A percentile compares a stretch with the other conserved stretches of the same genome.
Evolutionary conservation across 2,329 filamentous ascomycete species (phyloP).

Genomic region (Microcyclospora tardicrescens): DNA sequence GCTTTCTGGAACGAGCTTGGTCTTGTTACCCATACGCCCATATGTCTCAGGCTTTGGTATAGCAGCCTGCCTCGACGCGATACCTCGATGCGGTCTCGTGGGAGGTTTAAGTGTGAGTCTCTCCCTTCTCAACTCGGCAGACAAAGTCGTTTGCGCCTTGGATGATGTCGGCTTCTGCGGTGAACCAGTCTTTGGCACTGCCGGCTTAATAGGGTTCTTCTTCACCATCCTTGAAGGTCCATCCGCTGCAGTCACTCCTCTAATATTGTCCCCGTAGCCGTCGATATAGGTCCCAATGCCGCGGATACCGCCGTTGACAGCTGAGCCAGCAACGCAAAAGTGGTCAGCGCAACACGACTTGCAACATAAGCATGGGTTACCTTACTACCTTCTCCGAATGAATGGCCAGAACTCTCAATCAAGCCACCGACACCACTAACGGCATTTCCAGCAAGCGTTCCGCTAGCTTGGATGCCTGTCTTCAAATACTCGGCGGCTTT

Average conservation of each 20-base stretch:
- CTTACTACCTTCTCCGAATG: conserved; percentile 22
- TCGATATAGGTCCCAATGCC: conserved; percentile 24
- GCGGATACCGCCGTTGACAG: conserved; percentile 21
- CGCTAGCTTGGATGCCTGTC: conserved; percentile 24
- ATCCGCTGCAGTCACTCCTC: conserved; percentile 19
- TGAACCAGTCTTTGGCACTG: not conserved
- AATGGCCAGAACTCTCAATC: conserved; percentile 21
- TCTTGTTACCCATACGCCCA: too few relatives aligned
- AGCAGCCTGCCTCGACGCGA: too few relatives aligned
- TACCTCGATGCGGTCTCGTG: too few relatives aligned
- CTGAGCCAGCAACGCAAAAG: too few relatives aligned
- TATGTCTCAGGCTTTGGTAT: too few relatives aligned
- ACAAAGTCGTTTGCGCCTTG: too few relatives aligned
- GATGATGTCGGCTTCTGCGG: too few relatives aligned
- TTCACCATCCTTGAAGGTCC: conserved; percentile 13
- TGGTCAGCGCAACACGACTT: not conserved
- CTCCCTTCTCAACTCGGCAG: too few relatives aligned
- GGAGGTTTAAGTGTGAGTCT: too few relatives aligned
- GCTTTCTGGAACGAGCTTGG: too few relatives aligned
- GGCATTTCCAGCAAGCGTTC: conserved; percentile 25
- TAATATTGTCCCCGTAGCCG: conserved; percentile 21
- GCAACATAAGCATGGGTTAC: conserved; percentile 3
- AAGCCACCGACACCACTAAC: conserved; percentile 23
- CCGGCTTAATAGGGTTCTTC: conserved; percentile 15
- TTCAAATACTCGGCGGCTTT: conserved; percentile 20